Conservation (phyloP, 1,139 yeast species). For the Candida sp. region DNA sequence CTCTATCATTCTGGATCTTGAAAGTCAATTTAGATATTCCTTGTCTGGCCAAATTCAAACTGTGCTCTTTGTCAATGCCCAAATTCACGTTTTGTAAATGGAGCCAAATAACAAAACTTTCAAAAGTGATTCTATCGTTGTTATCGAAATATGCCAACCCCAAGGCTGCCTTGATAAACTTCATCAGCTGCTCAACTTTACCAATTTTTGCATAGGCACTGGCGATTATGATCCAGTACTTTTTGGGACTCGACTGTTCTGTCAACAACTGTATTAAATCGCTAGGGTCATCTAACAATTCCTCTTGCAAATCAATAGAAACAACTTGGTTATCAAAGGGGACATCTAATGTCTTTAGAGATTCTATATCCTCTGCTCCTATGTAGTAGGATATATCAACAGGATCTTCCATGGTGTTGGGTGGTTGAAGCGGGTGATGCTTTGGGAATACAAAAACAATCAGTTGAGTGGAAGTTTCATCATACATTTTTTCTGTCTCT, state of each 20-base stretch:
- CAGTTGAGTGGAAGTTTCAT: too few relatives aligned
- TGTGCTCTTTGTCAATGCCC: slow-evolving; percentile 29
- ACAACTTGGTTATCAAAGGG: slow-evolving; percentile 81
- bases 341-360: slow-evolving; percentile 54
- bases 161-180: slow-evolving; percentile 67
- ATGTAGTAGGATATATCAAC: slow-evolving; percentile 44
- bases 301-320: slow-evolving; percentile 62
- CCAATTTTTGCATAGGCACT: slow-evolving; percentile 75
- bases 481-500: too few relatives aligned
- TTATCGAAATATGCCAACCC: slow-evolving; percentile 38
- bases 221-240: slow-evolving; percentile 87
- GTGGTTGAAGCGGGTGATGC: background rate
- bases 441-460: background rate
- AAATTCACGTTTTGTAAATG: slow-evolving; percentile 43
- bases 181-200: slow-evolving; percentile 63
- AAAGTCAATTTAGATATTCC: slow-evolving; percentile 21
- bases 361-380: slow-evolving; percentile 36
- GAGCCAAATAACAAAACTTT: slow-evolving; percentile 77
- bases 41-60: slow-evolving; percentile 26
- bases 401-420: slow-evolving; percentile 30
- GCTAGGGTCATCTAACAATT: slow-evolving; percentile 86
- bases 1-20: slow-evolving; percentile 19
- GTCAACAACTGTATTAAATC: slow-evolving; percentile 80
- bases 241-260: slow-evolving; percentile 75
- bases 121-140: slow-evolving; percentile 57